These are phyloP conservation scores for Iodosphaeria phyllophila DNA, from an alignment of 2,329 filamentous ascomycete species.

Conservation along the genomic window DNA sequence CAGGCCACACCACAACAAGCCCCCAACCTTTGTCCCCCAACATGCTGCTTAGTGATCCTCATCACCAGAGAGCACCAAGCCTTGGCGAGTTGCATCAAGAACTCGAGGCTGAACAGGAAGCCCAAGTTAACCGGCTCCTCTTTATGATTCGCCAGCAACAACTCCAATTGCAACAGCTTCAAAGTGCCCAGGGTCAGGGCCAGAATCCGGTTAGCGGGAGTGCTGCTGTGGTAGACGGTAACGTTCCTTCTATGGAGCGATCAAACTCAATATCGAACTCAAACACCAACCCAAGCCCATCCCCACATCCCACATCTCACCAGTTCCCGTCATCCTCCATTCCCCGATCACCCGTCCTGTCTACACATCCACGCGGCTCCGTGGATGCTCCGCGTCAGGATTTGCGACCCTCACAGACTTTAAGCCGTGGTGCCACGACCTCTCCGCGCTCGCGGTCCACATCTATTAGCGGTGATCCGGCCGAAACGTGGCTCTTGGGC, in stretches of 20 bases:
- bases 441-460: conserved; percentile 36
- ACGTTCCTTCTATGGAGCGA: conserved; percentile 22
- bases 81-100: conserved; percentile 64
- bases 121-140: conserved; percentile 61
- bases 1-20: conserved; percentile 18
- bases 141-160: conserved; percentile 63
- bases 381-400: conserved; percentile 39
- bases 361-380: conserved; percentile 30
- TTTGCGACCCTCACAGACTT: conserved; percentile 36
- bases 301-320: conserved; percentile 16
- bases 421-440: conserved; percentile 33
- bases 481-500: conserved; percentile 39
- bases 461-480: conserved; percentile 38
- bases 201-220: conserved; percentile 15
- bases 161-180: conserved; percentile 45
- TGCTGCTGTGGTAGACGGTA: conserved; percentile 30
- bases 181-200: conserved; percentile 21
- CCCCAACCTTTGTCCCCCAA: conserved; percentile 28
- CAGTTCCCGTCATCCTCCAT: conserved; percentile 19
- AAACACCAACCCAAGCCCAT: conserved; percentile 10
- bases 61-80: conserved; percentile 43
- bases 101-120: conserved; percentile 62
- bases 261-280: conserved; percentile 14
- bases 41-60: conserved; percentile 30
- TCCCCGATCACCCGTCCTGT: conserved; percentile 30